Base-by-base conservation (phyloP, 2,329 filamentous ascomycete genomes). In the Zymoseptoria ardabiliae region DNA sequence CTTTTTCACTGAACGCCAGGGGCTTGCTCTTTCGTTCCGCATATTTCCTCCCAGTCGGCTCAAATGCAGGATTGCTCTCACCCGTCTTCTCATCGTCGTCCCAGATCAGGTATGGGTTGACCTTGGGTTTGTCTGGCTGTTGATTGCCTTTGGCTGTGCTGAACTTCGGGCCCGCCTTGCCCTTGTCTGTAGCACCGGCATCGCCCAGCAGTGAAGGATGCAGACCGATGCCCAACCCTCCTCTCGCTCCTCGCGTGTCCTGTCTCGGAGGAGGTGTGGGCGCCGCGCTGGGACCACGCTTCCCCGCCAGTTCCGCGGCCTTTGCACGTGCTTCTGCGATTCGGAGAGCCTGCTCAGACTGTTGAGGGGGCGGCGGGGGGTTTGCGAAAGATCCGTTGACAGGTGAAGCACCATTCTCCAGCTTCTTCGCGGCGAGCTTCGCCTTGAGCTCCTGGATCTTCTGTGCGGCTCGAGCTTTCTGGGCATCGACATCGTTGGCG, bases 1-100 rank as follows among this genome's bases (percentile, higher is more conserved):
- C 94, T 74, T 96, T 95, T 67, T 92, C 87, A 69, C 97, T 96
- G 79, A 99, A 97, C 11, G 91, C 78, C 19, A 99, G 81, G 64
- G 90, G 86, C 61, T 90, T 86, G 10, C 90, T 83, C 63, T 89
- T 82, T 55, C 91, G 83, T 67, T 87, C 89, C 63, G 76, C 70
- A 57, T 78, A 77, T 65, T 81, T 80, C 58, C 87, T 85, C 0
- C 92, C 91, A n/a, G 66, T 96, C 19, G 64, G 64, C 17, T 59
- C 96, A 68, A 57, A 60, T 23, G 59, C 48, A 35, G 64, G 58
- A 62, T 78, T 81, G 20, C 80, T 79, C 64, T 85, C 83, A 61
- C 85, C 83, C 3, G 81, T 69, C 19, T 80, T 82, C 1, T 79
- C 82, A 2, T 81, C 82, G 35, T 84, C 75, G 71, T 85, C 83